phyloP scores from a whole-genome alignment of 2,329 filamentous ascomycete genomes.

The Leptographium flavum region DNA sequence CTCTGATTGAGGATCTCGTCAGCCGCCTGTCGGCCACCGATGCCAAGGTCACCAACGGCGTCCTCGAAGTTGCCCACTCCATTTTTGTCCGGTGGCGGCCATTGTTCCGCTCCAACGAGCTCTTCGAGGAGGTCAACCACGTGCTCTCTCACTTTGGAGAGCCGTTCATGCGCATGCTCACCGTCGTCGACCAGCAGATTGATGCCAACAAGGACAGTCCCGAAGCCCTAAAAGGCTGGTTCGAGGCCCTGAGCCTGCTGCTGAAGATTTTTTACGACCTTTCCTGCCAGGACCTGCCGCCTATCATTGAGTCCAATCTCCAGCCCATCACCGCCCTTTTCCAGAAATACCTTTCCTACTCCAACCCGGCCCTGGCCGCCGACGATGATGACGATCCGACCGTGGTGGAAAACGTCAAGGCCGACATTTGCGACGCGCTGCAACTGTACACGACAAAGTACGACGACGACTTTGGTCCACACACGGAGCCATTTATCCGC shows the following conservation, averaged over 20 bases:
- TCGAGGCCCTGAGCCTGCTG: conserved; percentile 74
- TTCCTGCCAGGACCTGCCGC: conserved; percentile 91
- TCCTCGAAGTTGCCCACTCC: conserved; percentile 92
- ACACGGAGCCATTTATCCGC: conserved; percentile 72
- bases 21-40: conserved; percentile 72
- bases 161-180: conserved; percentile 69
- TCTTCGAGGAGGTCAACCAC: conserved; percentile 94
- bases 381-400: conserved; percentile 86
- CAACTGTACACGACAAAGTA: conserved; percentile 90
- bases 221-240: conserved; percentile 58
- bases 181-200: conserved; percentile 59
- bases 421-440: conserved; percentile 82
- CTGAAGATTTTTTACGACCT: conserved; percentile 92
- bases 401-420: conserved; percentile 72
- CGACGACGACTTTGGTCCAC: conserved; percentile 77
- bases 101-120: conserved; percentile 79
- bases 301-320: conserved; percentile 85
- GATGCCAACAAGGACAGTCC: conserved; percentile 64
- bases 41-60: conserved; percentile 76
- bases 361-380: conserved; percentile 56
- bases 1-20: conserved; percentile 71
- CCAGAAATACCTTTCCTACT: conserved; percentile 85
- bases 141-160: conserved; percentile 73
- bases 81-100: conserved; percentile 96
- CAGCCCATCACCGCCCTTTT: conserved; percentile 61